A percentile compares a stretch with the other conserved stretches of the same genome.
These are phyloP conservation scores for Seiridium cupressi DNA, from an alignment of 2,329 filamentous ascomycete genomes.

Conservation along the genomic window DNA sequence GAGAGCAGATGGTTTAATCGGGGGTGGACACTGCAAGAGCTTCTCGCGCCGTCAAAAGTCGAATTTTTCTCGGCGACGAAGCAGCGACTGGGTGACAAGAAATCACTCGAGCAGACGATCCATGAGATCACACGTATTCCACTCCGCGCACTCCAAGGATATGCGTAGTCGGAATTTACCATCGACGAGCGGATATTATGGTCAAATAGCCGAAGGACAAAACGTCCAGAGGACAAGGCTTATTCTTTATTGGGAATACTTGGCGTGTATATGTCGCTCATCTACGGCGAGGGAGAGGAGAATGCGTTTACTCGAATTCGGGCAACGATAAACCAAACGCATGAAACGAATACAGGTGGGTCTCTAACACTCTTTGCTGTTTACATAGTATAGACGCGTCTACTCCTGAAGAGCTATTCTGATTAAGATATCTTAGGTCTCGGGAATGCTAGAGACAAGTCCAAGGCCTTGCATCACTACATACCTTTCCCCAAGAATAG, in stretches of 20 bases:
- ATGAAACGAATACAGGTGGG: too few relatives aligned
- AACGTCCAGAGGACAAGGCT: conserved; percentile 17
- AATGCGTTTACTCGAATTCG: not conserved
- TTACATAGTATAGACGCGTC: too few relatives aligned
- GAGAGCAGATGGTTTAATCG: conserved; percentile 5
- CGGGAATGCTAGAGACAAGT: too few relatives aligned
- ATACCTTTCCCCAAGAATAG: too few relatives aligned
- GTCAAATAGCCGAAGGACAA: conserved; percentile 19
- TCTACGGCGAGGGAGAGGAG: conserved; percentile 18
- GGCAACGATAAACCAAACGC: not conserved
- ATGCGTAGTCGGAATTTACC: conserved; percentile 14
- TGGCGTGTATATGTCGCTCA: conserved; percentile 16
- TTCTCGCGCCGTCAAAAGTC: conserved; percentile 20
- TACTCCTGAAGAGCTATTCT: too few relatives aligned
- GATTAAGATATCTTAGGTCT: too few relatives aligned
- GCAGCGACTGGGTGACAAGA: conserved; percentile 21
- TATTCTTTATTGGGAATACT: conserved; percentile 24
- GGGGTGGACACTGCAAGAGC: conserved; percentile 6
- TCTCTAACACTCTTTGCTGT: too few relatives aligned
- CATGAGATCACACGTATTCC: conserved; percentile 21
- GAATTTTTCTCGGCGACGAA: conserved; percentile 23
- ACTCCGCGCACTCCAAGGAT: conserved; percentile 16
- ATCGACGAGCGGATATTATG: conserved; percentile 21
- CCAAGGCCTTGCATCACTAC: too few relatives aligned
- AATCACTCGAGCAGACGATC: conserved; percentile 17